phyloP scores from a whole-genome alignment of 352 stramenopile species.

The Globisporangium ultimum region DNA sequence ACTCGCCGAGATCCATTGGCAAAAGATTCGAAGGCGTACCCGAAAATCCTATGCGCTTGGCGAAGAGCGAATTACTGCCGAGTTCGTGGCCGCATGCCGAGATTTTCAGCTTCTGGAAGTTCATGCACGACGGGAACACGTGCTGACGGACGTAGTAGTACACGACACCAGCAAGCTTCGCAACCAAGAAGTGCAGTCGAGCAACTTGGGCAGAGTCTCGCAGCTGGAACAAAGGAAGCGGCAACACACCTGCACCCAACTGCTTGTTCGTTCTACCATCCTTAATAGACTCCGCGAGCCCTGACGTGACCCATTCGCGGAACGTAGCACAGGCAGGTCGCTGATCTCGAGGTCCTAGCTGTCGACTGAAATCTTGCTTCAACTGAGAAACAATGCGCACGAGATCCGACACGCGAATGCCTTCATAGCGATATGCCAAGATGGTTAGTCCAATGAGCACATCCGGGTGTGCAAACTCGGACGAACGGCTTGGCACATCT shows the following conservation, averaged over 20 bases:
- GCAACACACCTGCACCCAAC: conserved; percentile 61
- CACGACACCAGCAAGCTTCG: conserved; percentile 92
- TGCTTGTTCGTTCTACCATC: conserved; percentile 14
- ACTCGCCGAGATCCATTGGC: conserved; percentile 98
- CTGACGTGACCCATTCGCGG: conserved; percentile 62
- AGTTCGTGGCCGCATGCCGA: conserved; percentile 99
- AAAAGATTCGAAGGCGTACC: conserved; percentile 99
- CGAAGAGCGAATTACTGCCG: conserved; percentile 97
- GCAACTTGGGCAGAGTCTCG: conserved; percentile 95
- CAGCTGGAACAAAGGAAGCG: conserved; percentile 97
- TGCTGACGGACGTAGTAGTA: conserved; percentile 98
- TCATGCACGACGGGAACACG: conserved; percentile 99
- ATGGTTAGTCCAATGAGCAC: conserved; percentile 92
- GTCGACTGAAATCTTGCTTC: conserved; percentile 85
- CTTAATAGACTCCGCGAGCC: conserved; percentile 28
- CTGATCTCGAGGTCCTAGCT: conserved; percentile 79
- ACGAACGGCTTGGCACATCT: conserved; percentile 97
- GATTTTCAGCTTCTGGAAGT: conserved; percentile 99
- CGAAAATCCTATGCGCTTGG: conserved; percentile 97
- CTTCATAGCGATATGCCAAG: conserved; percentile 90
- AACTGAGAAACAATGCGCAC: conserved; percentile 85
- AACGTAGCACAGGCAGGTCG: conserved; percentile 78
- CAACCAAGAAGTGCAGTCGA: conserved; percentile 92
- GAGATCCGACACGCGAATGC: conserved; percentile 81
- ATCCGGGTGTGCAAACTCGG: conserved; percentile 99